phyloP scores from a whole-genome alignment of 2,329 filamentous ascomycete species.

The Macrophomina phaseolina region DNA sequence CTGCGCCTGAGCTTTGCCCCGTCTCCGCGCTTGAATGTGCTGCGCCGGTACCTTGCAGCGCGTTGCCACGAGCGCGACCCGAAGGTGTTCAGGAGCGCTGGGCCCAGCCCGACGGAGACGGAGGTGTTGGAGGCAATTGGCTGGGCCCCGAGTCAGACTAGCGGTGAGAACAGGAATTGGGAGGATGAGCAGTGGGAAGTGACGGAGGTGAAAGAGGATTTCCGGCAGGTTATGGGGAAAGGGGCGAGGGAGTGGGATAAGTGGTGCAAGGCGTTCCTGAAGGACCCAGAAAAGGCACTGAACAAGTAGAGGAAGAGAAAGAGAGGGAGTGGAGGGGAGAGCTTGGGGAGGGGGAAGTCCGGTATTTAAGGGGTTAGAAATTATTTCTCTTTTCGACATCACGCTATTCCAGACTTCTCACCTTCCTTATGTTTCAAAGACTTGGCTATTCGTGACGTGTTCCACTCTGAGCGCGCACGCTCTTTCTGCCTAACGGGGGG shows the following conservation, averaged over 20 bases:
- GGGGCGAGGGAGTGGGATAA: slow-evolving; percentile 49
- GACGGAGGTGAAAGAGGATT: slow-evolving; percentile 49
- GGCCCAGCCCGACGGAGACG: slow-evolving; percentile 41
- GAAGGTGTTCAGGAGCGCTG: slow-evolving; percentile 41
- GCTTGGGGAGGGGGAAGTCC: no score
- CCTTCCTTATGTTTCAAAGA: no score
- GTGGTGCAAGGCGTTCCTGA: slow-evolving; percentile 46
- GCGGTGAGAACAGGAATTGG: slow-evolving; percentile 42
- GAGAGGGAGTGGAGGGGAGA: no score
- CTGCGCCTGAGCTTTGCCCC: slow-evolving; percentile 46
- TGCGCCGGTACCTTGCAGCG: slow-evolving; percentile 48
- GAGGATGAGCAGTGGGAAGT: slow-evolving; percentile 54
- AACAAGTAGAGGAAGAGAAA: slow-evolving; percentile 39
- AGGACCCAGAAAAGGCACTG: slow-evolving; percentile 47
- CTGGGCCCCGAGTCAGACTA: slow-evolving; percentile 46
- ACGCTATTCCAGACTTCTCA: no score
- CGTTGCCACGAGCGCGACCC: slow-evolving; percentile 46
- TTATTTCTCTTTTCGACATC: no score
- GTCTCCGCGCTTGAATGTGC: slow-evolving; percentile 43
- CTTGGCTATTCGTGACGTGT: no score
- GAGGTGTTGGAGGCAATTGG: slow-evolving; percentile 52
- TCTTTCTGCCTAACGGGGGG: no score
- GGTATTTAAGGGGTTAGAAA: no score
- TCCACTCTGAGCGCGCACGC: no score
- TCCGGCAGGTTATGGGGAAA: slow-evolving; percentile 47